Percentiles rank a stretch among this genome's conserved stretches.
Conservation (phyloP, 2,329 filamentous ascomycete species). For the Penicillium thymicola region DNA sequence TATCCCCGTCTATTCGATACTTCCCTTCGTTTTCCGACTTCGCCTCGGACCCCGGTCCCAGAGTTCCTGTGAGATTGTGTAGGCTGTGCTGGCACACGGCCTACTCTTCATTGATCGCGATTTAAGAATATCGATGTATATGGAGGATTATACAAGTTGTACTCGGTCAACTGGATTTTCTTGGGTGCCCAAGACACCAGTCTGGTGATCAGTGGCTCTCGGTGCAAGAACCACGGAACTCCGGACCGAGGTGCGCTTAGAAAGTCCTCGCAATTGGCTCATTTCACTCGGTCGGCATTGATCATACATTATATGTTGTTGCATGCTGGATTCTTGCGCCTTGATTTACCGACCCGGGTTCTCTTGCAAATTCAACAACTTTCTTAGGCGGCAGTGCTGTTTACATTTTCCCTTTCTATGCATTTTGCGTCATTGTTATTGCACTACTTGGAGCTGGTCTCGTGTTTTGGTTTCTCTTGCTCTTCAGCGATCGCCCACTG, state of each 20-base stretch:
- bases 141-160: not conserved
- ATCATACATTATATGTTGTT: not conserved
- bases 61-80: not conserved
- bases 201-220: not conserved
- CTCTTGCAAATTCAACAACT: not conserved
- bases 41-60: not conserved
- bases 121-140: not conserved
- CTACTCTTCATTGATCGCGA: not conserved
- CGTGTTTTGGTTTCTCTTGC: not conserved
- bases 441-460: not conserved
- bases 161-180: not conserved
- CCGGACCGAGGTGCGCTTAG: not conserved
- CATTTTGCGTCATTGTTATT: not conserved
- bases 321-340: not conserved
- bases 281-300: not conserved
- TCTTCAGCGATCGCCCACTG: not conserved
- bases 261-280: not conserved
- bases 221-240: not conserved
- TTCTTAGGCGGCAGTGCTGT: not conserved
- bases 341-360: not conserved
- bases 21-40: not conserved
- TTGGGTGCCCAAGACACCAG: not conserved
- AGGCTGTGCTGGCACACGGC: not conserved
- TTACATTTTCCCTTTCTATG: not conserved
- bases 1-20: not conserved